These are phyloP conservation scores for Posidonia australis DNA, from an alignment of 106 monocot genomes.

Conservation along the genomic window DNA sequence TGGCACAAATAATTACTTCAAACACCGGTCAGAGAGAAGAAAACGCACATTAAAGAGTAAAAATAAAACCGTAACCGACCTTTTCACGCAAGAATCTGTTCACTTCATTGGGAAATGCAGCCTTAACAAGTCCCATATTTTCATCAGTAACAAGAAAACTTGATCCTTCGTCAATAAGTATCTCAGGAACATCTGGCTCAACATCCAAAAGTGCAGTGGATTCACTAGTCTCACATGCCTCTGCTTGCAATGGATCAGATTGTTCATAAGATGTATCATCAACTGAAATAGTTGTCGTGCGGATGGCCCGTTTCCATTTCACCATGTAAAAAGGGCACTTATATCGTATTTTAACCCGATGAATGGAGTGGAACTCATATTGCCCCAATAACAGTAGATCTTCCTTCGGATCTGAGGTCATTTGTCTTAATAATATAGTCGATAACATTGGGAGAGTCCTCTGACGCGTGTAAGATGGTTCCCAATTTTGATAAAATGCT, in stretches of 20 bases:
- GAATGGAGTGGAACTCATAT: slow-evolving; percentile 81
- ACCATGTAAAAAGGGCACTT: slow-evolving; percentile 66
- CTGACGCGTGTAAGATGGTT: slow-evolving; percentile 76
- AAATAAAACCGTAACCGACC: slow-evolving; percentile 25
- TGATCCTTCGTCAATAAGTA: slow-evolving; percentile 54
- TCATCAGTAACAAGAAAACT: slow-evolving; percentile 79
- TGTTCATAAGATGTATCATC: slow-evolving; percentile 16
- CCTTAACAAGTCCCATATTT: slow-evolving; percentile 67
- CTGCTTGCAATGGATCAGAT: background rate
- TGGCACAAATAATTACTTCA: too few species aligned
- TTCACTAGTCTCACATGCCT: slow-evolving; percentile 3
- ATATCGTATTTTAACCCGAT: slow-evolving; percentile 56
- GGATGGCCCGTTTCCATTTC: slow-evolving; percentile 62
- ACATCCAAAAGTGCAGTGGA: slow-evolving; percentile 39
- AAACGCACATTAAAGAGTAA: background rate
- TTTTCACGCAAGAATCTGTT: slow-evolving; percentile 49
- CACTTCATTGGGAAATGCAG: slow-evolving; percentile 70
- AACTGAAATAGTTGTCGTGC: background rate
- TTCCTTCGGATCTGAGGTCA: slow-evolving; percentile 23
- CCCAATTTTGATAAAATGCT: slow-evolving; percentile 62
- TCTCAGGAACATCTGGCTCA: slow-evolving; percentile 51
- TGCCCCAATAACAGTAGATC: slow-evolving; percentile 45
- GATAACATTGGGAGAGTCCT: slow-evolving; percentile 74
- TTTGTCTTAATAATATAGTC: slow-evolving; percentile 68
- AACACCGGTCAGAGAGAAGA: background rate